These are phyloP conservation scores for Oenanthe javanica DNA, from an alignment of 140 eudicot genomes.

Conservation along the genomic window DNA sequence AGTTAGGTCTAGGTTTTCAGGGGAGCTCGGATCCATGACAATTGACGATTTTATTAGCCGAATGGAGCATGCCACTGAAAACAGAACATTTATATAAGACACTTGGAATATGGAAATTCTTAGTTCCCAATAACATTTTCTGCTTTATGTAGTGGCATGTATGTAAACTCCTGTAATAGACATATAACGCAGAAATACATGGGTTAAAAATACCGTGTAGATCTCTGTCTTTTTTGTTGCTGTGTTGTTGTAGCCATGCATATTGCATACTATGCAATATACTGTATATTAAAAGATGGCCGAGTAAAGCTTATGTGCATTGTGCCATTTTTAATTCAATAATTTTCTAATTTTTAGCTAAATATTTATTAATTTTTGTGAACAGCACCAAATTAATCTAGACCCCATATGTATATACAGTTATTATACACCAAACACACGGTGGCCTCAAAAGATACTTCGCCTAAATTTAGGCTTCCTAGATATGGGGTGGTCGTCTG, in stretches of 20 bases:
- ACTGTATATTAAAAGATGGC: not conserved
- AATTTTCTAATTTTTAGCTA: not conserved
- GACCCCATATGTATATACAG: not conserved
- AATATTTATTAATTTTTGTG: not conserved
- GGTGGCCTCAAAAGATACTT: not conserved
- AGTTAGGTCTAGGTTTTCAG: conserved; percentile 82
- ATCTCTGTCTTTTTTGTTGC: not conserved
- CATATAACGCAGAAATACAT: not conserved
- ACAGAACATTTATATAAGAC: conserved; percentile 53
- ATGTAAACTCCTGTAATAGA: not conserved
- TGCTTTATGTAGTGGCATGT: not conserved
- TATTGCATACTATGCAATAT: not conserved
- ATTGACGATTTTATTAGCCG: conserved; percentile 55
- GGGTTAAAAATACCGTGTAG: not conserved
- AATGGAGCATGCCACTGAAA: conserved; percentile 46
- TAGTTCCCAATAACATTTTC: not conserved
- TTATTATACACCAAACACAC: not conserved
- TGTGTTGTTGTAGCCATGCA: not conserved
- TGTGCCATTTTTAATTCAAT: not conserved
- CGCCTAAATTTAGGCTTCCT: not conserved
- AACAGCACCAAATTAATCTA: not conserved
- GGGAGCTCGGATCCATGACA: conserved; percentile 77
- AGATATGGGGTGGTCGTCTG: conserved; percentile 4
- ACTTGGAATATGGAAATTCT: not conserved
- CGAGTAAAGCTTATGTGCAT: not conserved